These are phyloP conservation scores for Linum trigynum DNA, from an alignment of 345 rosid genomes.

Conservation along the genomic window DNA sequence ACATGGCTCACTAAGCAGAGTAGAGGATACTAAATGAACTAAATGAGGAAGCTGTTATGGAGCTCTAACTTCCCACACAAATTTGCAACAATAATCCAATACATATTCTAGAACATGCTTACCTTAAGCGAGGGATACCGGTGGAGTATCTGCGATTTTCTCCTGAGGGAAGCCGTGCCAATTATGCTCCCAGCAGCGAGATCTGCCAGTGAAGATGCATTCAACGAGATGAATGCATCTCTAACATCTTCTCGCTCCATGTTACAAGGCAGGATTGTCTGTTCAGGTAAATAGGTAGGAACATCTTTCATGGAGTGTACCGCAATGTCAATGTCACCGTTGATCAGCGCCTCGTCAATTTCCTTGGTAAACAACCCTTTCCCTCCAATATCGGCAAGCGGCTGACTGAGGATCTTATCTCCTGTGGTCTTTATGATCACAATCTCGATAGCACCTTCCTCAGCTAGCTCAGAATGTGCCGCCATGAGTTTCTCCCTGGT, in stretches of 20 bases:
- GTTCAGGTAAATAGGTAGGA: constrained; percentile 84
- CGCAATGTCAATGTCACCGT: constrained; percentile 86
- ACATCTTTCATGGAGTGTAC: constrained; percentile 99
- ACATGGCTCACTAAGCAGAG: not conserved
- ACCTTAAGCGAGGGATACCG: constrained; percentile 72
- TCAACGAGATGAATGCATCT: constrained; percentile 76
- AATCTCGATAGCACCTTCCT: constrained; percentile 83
- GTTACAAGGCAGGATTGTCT: constrained; percentile 78
- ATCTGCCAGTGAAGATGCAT: constrained; percentile 55
- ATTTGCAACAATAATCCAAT: not conserved
- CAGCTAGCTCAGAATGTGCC: constrained; percentile 57
- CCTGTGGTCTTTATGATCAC: constrained; percentile 95
- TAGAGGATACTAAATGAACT: not conserved
- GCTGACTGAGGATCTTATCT: constrained; percentile 79
- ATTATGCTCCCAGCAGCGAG: constrained; percentile 81
- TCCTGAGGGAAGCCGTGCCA: constrained; percentile 95
- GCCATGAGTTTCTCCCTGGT: constrained; percentile 73
- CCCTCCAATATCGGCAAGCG: constrained; percentile 98
- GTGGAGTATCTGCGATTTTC: constrained; percentile 90
- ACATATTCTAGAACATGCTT: constrained; percentile 13
- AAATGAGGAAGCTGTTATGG: not conserved
- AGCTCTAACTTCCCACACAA: not conserved
- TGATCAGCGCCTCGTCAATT: constrained; percentile 82
- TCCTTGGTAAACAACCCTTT: constrained; percentile 96
- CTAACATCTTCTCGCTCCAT: constrained; percentile 91